These are phyloP conservation scores for Auriculariales sp. DNA, from an alignment of 768 basidiomycete genomes.

Conservation along the genomic window DNA sequence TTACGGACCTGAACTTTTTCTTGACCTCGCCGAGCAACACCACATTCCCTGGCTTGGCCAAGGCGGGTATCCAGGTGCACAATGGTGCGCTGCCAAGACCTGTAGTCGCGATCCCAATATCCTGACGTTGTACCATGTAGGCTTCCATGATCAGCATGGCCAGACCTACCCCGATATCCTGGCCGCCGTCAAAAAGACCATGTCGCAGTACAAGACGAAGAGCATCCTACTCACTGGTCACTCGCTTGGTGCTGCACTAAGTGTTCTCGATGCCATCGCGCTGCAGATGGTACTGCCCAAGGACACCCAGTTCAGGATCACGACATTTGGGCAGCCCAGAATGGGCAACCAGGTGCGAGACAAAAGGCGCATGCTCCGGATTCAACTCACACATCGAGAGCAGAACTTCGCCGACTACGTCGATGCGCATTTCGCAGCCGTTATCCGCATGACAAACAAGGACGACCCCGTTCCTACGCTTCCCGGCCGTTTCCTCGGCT, in stretches of 20 bases:
- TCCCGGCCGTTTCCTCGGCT: conserved; percentile 25
- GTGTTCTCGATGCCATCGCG: conserved; percentile 29
- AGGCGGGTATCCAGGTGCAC: conserved; percentile 8
- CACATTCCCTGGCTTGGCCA: conserved; percentile 40
- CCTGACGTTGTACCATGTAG: no score
- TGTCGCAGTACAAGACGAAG: neutral
- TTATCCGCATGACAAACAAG: conserved; percentile 19
- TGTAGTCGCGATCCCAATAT: no score
- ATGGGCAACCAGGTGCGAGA: conserved; percentile 31
- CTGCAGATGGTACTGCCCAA: conserved; percentile 22
- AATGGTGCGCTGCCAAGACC: no score
- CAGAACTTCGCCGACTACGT: neutral
- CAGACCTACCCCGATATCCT: neutral
- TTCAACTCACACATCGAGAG: no score
- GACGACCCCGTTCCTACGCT: conserved; percentile 27
- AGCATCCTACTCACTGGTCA: conserved; percentile 23
- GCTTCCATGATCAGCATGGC: neutral
- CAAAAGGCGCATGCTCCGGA: no score
- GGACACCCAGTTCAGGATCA: conserved; percentile 18
- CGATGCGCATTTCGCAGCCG: neutral
- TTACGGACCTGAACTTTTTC: conserved; percentile 30
- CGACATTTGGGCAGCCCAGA: conserved; percentile 29
- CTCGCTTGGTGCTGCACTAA: conserved; percentile 31
- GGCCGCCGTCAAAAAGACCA: neutral
- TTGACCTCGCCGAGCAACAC: conserved; percentile 19